A percentile compares a stretch with the other conserved stretches of the same genome.
These are phyloP conservation scores for Cytospora leucostoma DNA, from an alignment of 2,329 filamentous ascomycete species.

Conservation along the genomic window DNA sequence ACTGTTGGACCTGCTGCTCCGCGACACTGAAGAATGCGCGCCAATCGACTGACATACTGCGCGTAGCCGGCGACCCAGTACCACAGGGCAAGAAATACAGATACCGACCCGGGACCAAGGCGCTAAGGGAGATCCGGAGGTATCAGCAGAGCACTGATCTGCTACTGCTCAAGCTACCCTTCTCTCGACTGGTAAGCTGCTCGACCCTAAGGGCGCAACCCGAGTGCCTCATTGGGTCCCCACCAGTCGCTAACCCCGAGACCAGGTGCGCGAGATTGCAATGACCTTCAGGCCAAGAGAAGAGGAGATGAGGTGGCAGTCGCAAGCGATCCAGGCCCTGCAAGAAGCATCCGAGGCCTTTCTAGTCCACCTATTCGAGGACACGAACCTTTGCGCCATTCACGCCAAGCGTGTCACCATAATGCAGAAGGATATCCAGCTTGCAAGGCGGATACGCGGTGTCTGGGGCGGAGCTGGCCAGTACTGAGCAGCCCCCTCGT, in stretches of 20 bases:
- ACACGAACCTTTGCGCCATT: conserved; percentile 93
- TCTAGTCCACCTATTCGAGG: conserved; percentile 93
- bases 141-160: conserved; percentile 91
- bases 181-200: conserved; percentile 67
- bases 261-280: conserved; percentile 71
- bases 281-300: conserved; percentile 62
- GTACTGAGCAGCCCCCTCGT: conserved; percentile 33
- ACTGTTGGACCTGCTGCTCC: neutral
- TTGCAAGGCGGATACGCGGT: conserved; percentile 78
- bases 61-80: conserved; percentile 70
- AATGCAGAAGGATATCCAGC: conserved; percentile 97
- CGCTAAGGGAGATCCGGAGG: conserved; percentile 85
- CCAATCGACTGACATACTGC: conserved; percentile 31
- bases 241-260: conserved; percentile 19
- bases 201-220: neutral
- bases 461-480: conserved; percentile 71
- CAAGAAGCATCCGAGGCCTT: conserved; percentile 98
- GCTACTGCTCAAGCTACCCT: conserved; percentile 77
- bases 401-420: conserved; percentile 97
- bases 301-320: conserved; percentile 88
- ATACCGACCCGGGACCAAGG: conserved; percentile 79
- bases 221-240: neutral
- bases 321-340: conserved; percentile 86
- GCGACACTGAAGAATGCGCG: conserved; percentile 2
- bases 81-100: conserved; percentile 63